Evolutionary conservation across 768 basidiomycete genomes (phyloP), one percentile per base, ranked within the genome.

Genomic region (Dendrothele bispora): DNA sequence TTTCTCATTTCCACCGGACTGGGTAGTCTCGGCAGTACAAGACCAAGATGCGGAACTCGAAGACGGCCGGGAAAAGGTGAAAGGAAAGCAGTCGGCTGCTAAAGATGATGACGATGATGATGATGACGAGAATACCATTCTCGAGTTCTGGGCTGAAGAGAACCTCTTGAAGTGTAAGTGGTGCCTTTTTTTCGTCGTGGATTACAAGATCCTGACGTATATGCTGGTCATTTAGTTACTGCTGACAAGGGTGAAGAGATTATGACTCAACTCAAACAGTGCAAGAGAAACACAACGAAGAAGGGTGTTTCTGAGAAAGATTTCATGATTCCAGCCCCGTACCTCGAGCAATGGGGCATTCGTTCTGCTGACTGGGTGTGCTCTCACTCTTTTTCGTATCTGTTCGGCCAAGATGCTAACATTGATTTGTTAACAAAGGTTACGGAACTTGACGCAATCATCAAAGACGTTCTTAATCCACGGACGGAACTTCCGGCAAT

Each of bases 401-500:
- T n/a, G n/a, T n/a, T 15, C 43, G 36, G 21, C 17, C 17, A 15
- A 25, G 39, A 36, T 12, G n/a, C 46, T 8, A n/a, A n/a, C n/a
- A n/a, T n/a, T n/a, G 2, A 45, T 51, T 21, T 37, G 22, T 36
- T 20, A 26, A 32, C 7, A 15, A 51, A 91, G 88, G 73, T 86
- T 57, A 75, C 80, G 15, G 88, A 90, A 60, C 80, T 74, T 3
- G 81, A 91, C 55, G 70, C 76, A 14, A 74, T 93, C 11, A 78
- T 91, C 37, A 75, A 79, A 46, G 68, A 77, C 1, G 68, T 89
- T 1, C 72, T 95, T 22, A 91, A 91, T 54, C 73, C 79, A 18
- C 91, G 95, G 61, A 74, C 84, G 0, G 60, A 65, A 4, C 74
- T 95, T 95, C 2, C 91, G 84, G 83, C 64, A 86, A 59, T 94